Percentiles rank a stretch among this genome's conserved stretches.
Conservation (phyloP, 169 alveolate species). For the Eimeria tenella region DNA sequence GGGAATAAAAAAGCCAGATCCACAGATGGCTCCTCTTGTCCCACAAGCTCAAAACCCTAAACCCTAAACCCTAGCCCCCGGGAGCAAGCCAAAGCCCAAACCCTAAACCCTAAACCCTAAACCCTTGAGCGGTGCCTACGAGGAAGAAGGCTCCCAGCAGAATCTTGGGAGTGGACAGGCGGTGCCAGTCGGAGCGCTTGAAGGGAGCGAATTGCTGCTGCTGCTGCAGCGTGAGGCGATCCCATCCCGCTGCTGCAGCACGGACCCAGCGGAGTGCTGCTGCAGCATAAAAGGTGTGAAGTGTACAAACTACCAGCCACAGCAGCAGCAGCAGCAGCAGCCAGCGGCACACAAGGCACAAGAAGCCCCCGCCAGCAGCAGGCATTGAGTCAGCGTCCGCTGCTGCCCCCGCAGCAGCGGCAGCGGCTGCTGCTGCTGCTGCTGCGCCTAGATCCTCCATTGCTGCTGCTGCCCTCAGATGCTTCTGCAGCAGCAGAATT, state of each 20-base stretch:
- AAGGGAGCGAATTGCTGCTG: not conserved
- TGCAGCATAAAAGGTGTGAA: slow-evolving; percentile 19
- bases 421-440: not conserved
- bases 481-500: not conserved
- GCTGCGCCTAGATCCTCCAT: not conserved
- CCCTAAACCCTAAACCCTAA: slow-evolving; percentile 34
- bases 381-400: not conserved
- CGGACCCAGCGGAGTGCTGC: slow-evolving; percentile 17
- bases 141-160: slow-evolving; percentile 35
- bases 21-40: no score
- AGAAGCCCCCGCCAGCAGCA: not conserved
- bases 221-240: not conserved
- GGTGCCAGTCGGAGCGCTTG: not conserved
- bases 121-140: not conserved
- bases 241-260: slow-evolving; percentile 39
- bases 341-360: not conserved
- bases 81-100: not conserved
- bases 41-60: not conserved
- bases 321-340: slow-evolving; percentile 46
- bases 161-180: not conserved
- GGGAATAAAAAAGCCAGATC: not conserved
- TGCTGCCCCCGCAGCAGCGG: not conserved
- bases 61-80: slow-evolving; percentile 9
- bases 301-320: not conserved
- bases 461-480: slow-evolving; percentile 7